Conservation (phyloP, 495 filamentous ascomycete species). For the Rhypophila decipiens region DNA sequence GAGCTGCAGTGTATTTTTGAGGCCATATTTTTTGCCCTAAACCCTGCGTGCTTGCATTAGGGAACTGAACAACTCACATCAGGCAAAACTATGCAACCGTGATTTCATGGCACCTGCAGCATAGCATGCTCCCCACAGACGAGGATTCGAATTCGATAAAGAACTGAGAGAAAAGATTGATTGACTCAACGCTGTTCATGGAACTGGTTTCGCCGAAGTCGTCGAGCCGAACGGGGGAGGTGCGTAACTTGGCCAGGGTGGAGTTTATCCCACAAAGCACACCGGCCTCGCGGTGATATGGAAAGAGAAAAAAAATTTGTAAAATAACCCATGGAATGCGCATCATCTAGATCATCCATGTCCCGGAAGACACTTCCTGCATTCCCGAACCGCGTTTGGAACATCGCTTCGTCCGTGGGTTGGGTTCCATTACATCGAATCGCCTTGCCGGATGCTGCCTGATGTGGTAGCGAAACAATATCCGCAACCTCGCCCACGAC, state of each 20-base stretch:
- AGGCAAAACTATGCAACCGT: conserved; percentile 9
- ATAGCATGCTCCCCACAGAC: conserved; percentile 4
- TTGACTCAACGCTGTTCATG: conserved; percentile 1
- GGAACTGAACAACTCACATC: conserved; percentile 5
- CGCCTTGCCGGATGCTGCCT: conserved; percentile 12
- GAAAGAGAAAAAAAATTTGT: neutral
- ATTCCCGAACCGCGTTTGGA: conserved; percentile 18
- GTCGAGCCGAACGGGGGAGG: conserved; percentile 9
- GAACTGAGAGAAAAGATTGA: conserved; percentile 3
- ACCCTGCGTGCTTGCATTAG: conserved; percentile 13
- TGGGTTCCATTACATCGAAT: conserved; percentile 14
- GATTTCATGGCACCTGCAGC: conserved; percentile 8
- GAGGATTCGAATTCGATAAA: conserved; percentile 1
- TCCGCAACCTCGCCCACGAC: conserved; percentile 8
- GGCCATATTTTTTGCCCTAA: conserved; percentile 13
- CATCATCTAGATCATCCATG: conserved; percentile 19
- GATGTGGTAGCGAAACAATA: conserved; percentile 10
- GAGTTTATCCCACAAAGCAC: conserved; percentile 17
- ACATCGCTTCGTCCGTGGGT: conserved; percentile 9
- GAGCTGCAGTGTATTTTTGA: neutral
- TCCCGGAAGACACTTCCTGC: conserved; percentile 14
- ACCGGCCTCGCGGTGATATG: conserved; percentile 4
- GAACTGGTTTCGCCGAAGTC: conserved; percentile 5
- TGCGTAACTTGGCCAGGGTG: conserved; percentile 4
- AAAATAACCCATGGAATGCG: conserved; percentile 10